These are phyloP conservation scores for Saxispiralis lemnorum DNA, from an alignment of 495 filamentous ascomycete genomes.

Conservation along the genomic window DNA sequence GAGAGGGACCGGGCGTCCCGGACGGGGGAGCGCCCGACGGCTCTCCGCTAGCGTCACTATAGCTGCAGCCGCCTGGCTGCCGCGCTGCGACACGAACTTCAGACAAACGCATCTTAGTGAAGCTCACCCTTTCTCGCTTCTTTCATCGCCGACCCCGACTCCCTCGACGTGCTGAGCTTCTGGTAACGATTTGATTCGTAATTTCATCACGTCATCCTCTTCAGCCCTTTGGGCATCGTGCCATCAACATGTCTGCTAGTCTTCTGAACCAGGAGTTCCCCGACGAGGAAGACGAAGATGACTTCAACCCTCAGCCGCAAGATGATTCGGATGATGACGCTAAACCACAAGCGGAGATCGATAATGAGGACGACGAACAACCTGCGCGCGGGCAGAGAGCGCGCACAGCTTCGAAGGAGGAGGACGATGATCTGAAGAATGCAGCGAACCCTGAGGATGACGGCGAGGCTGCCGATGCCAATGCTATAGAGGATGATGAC, in stretches of 20 bases:
- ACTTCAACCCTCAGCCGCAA: conserved; percentile 18
- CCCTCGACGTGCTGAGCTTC: no score
- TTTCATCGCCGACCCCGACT: no score
- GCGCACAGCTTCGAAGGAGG: conserved; percentile 23
- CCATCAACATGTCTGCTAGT: conserved; percentile 6
- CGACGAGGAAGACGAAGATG: conserved; percentile 17
- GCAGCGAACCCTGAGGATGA: conserved; percentile 5
- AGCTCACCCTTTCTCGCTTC: no score
- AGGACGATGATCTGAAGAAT: conserved; percentile 24
- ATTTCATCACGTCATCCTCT: no score
- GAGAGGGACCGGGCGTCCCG: no score
- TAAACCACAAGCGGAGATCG: conserved; percentile 16
- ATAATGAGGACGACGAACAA: conserved; percentile 11
- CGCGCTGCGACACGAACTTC: no score
- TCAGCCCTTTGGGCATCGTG: no score
- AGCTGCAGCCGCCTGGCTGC: no score
- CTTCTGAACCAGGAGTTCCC: conserved; percentile 15
- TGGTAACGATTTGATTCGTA: no score
- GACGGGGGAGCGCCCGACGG: no score
- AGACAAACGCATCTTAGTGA: no score
- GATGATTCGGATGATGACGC: conserved; percentile 16
- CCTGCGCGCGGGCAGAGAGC: not conserved
- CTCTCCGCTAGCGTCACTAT: no score
- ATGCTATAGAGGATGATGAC: conserved; percentile 17
- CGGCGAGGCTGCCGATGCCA: conserved; percentile 18